phyloP scores from a whole-genome alignment of 2,329 filamentous ascomycete species.

The Colletotrichum tamarilloi region DNA sequence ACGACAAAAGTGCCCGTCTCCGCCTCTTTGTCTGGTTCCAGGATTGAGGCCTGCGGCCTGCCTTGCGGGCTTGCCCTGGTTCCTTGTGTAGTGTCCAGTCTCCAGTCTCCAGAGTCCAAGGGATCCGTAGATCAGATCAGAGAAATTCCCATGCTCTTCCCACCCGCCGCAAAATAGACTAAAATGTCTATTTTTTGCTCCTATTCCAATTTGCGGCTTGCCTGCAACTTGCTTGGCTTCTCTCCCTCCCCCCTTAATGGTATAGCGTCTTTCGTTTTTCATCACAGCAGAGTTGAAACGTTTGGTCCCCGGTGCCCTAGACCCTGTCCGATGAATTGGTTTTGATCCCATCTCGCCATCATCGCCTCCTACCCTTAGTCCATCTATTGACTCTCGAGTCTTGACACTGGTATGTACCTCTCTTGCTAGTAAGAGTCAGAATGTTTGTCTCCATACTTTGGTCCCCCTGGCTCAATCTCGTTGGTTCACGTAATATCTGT shows the following conservation, averaged over 20 bases:
- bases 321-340: not conserved
- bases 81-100: not conserved
- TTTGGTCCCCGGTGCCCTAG: not conserved
- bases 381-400: not conserved
- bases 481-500: not conserved
- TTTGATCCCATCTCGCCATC: not conserved
- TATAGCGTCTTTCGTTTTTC: not conserved
- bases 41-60: not conserved
- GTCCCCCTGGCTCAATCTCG: not conserved
- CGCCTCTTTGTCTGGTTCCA: not conserved
- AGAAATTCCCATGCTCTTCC: not conserved
- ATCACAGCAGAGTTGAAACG: not conserved
- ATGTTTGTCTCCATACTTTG: not conserved
- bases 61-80: not conserved
- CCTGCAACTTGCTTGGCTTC: not conserved
- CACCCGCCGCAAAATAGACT: not conserved
- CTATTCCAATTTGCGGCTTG: not conserved
- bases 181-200: not conserved
- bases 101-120: not conserved
- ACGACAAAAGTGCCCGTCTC: constrained; percentile 32
- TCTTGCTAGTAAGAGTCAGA: not conserved
- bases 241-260: not conserved
- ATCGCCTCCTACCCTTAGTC: not conserved
- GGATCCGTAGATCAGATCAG: constrained; percentile 2
- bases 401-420: not conserved